Evolutionary conservation across 345 rosid genomes (phyloP).

Genomic region (Gossypium bickii): DNA sequence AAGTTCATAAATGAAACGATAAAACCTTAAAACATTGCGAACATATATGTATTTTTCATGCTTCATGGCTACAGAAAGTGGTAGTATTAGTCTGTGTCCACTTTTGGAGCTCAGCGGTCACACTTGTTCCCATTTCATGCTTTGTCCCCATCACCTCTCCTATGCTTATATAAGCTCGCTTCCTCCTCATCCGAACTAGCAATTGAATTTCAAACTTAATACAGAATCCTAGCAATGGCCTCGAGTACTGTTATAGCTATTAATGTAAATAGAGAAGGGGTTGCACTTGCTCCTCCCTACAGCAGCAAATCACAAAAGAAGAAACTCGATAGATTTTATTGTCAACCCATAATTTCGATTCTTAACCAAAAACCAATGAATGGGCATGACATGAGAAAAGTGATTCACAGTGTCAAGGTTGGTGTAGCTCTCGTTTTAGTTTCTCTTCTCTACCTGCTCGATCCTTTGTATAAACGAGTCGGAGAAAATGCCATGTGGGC

Average conservation of each 20-base stretch:
- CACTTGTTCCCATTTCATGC: not conserved
- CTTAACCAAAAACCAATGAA: conserved; percentile 14
- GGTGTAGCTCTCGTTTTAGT: conserved; percentile 61
- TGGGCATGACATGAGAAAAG: conserved; percentile 27
- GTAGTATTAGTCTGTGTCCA: conserved; percentile 20
- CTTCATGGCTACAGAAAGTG: conserved; percentile 11
- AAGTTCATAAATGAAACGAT: not conserved
- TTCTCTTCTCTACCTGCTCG: conserved; percentile 55
- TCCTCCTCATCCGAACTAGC: not conserved
- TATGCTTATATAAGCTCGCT: not conserved
- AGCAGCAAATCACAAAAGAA: conserved; percentile 4
- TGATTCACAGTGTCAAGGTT: conserved; percentile 55
- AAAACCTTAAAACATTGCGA: not conserved
- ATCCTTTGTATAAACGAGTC: conserved; percentile 47
- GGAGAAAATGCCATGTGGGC: conserved; percentile 88
- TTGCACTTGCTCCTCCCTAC: not conserved
- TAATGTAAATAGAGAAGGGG: conserved; percentile 23
- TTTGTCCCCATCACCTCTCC: not conserved
- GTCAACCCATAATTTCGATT: conserved; percentile 15
- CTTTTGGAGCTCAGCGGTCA: conserved; percentile 10
- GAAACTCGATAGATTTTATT: conserved; percentile 4
- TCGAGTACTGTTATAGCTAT: conserved; percentile 34
- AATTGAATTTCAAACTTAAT: not conserved
- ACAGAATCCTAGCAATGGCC: conserved; percentile 19
- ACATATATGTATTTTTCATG: not conserved